Evolutionary conservation across 768 basidiomycete genomes (phyloP), one percentile per base, ranked within the genome.

Genomic region (Leccinum uliginosum): DNA sequence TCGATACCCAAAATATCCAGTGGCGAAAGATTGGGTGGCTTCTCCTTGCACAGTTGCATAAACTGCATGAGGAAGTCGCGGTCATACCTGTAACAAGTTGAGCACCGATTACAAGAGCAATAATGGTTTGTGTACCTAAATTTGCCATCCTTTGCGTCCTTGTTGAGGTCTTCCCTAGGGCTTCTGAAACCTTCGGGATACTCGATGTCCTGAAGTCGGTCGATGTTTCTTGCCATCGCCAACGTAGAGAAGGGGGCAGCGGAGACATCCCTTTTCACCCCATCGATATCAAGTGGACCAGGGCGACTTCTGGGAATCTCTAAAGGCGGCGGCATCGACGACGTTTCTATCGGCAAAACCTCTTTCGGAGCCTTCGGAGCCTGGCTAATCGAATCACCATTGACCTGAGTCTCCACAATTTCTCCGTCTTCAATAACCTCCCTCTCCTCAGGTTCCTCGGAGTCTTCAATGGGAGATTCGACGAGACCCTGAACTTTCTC

Each of bases 11-110:
- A 87, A 9, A 87, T 87, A 62, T 93, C 93, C 54, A 98, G 81
- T 57, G 92, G 84, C 40, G 93, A 92, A 23, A 98, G 85, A 54
- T 82, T 80, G 54, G 91, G 93, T 4, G 97, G 96, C 73, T 93
- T 95, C 75, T 98, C 96, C 72, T 85, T 91, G 80, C 96, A 99
- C 59, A 96, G 75, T 19, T 76, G 74, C 91, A 97, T 94, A 77
- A 99, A 99, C 69, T 99, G 96, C 57, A 99, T 74, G 23, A 99
- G 81, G 84, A 99, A 99, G n/a, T 95, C 93, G 34, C 95, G 93
- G 71, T 98, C 93, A 70, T 99, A 99, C 66, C 96, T 93, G 23
- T 26, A 56, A 21, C 23, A 55, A 50, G n/a, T 15, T 59, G 45
- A 67, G 38, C 14, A 34, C n/a, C 8, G 19, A n/a, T 72, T 38